Evolutionary conservation across 2,329 filamentous ascomycete species (phyloP).

Genomic region (Diplodia mutila): DNA sequence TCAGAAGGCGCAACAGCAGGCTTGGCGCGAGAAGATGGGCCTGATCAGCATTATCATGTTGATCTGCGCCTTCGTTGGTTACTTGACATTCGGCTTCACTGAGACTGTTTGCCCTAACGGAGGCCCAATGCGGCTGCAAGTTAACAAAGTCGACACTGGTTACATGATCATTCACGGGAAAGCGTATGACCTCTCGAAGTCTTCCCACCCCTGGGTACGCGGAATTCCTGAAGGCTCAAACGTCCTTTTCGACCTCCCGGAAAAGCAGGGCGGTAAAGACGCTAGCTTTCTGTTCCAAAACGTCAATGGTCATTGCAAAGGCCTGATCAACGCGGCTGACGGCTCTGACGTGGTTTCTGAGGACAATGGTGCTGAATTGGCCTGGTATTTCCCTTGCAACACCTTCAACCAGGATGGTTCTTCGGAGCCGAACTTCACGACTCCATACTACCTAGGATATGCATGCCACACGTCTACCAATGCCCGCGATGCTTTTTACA

Average conservation of each 20-base stretch:
- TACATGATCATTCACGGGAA: slow-evolving; percentile 97
- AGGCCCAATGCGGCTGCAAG: slow-evolving; percentile 68
- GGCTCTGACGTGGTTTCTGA: slow-evolving; percentile 81
- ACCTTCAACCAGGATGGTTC: slow-evolving; percentile 95
- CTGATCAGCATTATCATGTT: slow-evolving; percentile 89
- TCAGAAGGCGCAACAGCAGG: slow-evolving; percentile 82
- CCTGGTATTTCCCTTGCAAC: slow-evolving; percentile 96
- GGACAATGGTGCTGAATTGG: slow-evolving; percentile 67
- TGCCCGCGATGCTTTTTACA: slow-evolving; percentile 76
- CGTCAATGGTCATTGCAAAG: slow-evolving; percentile 96
- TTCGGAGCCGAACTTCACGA: slow-evolving; percentile 71
- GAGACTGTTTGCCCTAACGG: slow-evolving; percentile 79
- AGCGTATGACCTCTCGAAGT: slow-evolving; percentile 80
- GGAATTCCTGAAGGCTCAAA: slow-evolving; percentile 78
- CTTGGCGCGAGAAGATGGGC: slow-evolving; percentile 98
- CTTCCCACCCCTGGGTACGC: slow-evolving; percentile 76
- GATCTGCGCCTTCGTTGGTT: slow-evolving; percentile 89
- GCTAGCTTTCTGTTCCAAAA: slow-evolving; percentile 98
- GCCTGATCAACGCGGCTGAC: slow-evolving; percentile 72
- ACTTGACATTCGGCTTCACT: slow-evolving; percentile 95
- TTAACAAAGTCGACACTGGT: slow-evolving; percentile 78
- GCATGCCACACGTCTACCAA: slow-evolving; percentile 78
- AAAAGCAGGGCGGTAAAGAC: slow-evolving; percentile 84
- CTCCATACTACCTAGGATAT: slow-evolving; percentile 80
- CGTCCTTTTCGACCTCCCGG: slow-evolving; percentile 82